Evolutionary conservation across 2,329 filamentous ascomycete species (phyloP).

Genomic region (Colletotrichum somersetense): DNA sequence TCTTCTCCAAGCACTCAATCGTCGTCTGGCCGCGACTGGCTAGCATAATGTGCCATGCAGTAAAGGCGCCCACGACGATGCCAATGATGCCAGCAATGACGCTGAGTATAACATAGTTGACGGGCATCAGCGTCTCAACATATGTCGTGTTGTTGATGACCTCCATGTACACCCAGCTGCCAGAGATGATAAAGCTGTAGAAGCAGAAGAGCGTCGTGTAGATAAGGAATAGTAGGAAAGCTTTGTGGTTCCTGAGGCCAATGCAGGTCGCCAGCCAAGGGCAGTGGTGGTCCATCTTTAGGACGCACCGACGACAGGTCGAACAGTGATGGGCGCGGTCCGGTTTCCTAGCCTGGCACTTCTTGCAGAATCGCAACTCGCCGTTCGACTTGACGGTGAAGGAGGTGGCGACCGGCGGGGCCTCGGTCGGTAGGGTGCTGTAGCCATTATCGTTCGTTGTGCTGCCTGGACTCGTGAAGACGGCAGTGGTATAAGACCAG

Average conservation of each 20-base stretch:
- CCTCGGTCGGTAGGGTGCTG: conserved; percentile 82
- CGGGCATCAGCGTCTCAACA: conserved; percentile 82
- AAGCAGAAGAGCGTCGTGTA: conserved; percentile 91
- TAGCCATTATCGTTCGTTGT: conserved; percentile 77
- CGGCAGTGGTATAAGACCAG: conserved; percentile 90
- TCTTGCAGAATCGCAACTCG: conserved; percentile 92
- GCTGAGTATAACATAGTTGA: conserved; percentile 90
- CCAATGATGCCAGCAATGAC: conserved; percentile 93
- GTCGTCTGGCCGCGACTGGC: conserved; percentile 87
- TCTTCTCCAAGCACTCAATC: conserved; percentile 96
- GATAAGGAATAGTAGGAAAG: conserved; percentile 91
- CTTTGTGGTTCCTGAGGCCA: conserved; percentile 93
- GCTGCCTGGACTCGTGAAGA: conserved; percentile 90
- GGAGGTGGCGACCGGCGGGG: conserved; percentile 72
- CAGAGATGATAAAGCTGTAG: conserved; percentile 81
- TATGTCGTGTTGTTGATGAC: conserved; percentile 78
- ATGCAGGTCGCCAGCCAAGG: conserved; percentile 98
- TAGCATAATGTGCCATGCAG: conserved; percentile 89
- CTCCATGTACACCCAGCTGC: conserved; percentile 87
- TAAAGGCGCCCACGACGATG: conserved; percentile 89
- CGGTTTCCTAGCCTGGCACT: conserved; percentile 94
- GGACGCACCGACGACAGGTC: conserved; percentile 90
- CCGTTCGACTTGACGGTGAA: conserved; percentile 95
- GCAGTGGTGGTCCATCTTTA: conserved; percentile 99
- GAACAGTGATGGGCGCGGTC: conserved; percentile 98